Percentiles rank a stretch among this genome's conserved stretches.
phyloP scores from a whole-genome alignment of 768 basidiomycete species.

The Russula lepida region DNA sequence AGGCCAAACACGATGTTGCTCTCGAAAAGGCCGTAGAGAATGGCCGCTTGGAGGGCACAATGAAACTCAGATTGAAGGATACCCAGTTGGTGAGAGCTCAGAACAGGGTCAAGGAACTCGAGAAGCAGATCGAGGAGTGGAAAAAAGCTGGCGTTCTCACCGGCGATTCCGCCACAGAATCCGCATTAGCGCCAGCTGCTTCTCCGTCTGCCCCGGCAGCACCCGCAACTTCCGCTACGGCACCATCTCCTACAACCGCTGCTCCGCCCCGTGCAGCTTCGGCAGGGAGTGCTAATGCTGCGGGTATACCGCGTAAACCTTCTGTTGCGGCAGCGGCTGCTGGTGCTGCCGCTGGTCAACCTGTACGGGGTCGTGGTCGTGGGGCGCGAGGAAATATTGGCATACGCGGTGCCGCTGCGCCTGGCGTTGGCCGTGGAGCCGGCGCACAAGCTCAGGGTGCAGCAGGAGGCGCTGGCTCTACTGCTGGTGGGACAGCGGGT shows the following conservation, averaged over 20 bases:
- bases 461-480: background rate
- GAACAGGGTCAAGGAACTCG: constrained; percentile 57
- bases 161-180: background rate
- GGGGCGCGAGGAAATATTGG: background rate
- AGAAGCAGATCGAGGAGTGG: constrained; percentile 53
- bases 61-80: constrained; percentile 65
- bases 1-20: constrained; percentile 44
- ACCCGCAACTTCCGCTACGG: constrained; percentile 24
- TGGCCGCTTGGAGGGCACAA: constrained; percentile 53
- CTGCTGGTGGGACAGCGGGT: background rate
- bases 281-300: background rate
- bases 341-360: background rate
- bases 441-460: background rate
- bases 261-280: constrained; percentile 14
- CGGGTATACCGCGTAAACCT: background rate
- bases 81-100: constrained; percentile 54
- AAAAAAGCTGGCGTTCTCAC: constrained; percentile 41
- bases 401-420: constrained; percentile 18
- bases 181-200: background rate
- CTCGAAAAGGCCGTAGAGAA: constrained; percentile 59
- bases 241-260: constrained; percentile 24
- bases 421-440: constrained; percentile 6
- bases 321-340: background rate
- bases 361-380: constrained; percentile 18
- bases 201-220: constrained; percentile 8